Evolutionary conservation across 1,284 basidiomycete species (phyloP), one percentile per base, ranked within the genome.

Genomic region (Malassezia japonica): DNA sequence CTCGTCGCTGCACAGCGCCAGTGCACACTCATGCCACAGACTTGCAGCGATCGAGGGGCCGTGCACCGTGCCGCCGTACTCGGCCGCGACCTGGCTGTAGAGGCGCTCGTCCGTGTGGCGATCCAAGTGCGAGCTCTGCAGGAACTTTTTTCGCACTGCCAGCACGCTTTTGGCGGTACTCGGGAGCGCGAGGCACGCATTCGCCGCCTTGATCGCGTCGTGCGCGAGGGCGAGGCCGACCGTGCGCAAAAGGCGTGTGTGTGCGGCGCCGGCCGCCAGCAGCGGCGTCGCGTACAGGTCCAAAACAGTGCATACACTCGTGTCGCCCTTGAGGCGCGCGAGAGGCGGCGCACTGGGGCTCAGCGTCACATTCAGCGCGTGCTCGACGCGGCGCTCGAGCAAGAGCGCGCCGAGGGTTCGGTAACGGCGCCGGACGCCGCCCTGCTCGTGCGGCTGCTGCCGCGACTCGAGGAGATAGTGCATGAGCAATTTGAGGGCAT

Each of bases 391-490:
- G 43, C 18, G 29, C 38, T 48, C 46, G 1, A 54, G 41, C 18
- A 54, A 32, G 10, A 32, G 36, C 9, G 39, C 40, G 23, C 51
- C 51, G 24, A 48, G 21, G 9, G 25, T 15, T 1, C 41, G 15
- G 24, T 16, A 38, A 7, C 20, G 20, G 28, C 20, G n/a, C 3
- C 50, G 41, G 7, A 38, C 16, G 2, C 55, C 51, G 25, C 35
- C 48, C 9, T 55, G 42, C 21, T 63, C 55, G 40, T 67, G 60
- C 12, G 57, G 57, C 18, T 59, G 56, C 50, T 72, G 67, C 53
- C 61, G 57, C 31, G 62, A 50, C 46, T 72, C 69, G 18, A 72
- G 57, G 9, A 67, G 44, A 32, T 62, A 64, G 47, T 72, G 60
- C 39, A 59, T 62, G 29, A 67, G 41, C 24, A 60, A 51, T 51